Conservation (phyloP, 2,329 filamentous ascomycete species). For the Massarina eburnea region DNA sequence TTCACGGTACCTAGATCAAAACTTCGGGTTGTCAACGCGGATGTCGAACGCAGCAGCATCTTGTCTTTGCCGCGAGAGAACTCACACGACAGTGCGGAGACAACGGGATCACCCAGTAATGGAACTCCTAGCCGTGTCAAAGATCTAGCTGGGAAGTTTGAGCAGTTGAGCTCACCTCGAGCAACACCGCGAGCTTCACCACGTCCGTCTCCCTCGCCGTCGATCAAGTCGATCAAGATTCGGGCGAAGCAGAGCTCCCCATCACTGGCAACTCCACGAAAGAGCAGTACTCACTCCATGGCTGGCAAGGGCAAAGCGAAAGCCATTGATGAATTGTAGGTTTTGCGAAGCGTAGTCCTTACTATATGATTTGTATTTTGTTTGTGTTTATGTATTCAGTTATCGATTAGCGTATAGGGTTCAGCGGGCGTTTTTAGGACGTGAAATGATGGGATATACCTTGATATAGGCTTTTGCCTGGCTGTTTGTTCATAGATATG, state of each 20-base stretch:
- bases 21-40: conserved; percentile 79
- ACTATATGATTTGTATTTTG: not conserved
- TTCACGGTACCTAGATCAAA: conserved; percentile 90
- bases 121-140: conserved; percentile 26
- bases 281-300: conserved; percentile 6
- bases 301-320: conserved; percentile 1
- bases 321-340: conserved; percentile 4
- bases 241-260: conserved; percentile 17
- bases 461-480: not conserved
- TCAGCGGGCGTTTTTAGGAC: not conserved
- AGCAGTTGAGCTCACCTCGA: conserved; percentile 22
- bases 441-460: not conserved
- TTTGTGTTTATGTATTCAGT: not conserved
- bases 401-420: not conserved
- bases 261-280: conserved; percentile 10
- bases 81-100: conserved; percentile 11
- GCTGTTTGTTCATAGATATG: not conserved
- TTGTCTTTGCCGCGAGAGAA: conserved; percentile 27
- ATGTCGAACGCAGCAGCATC: conserved; percentile 32
- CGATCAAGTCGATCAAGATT: conserved; percentile 31
- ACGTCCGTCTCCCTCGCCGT: conserved; percentile 19
- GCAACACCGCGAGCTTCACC: conserved; percentile 15
- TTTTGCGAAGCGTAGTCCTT: not conserved
- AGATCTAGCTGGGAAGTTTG: conserved; percentile 34
- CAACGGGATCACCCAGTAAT: not conserved